These are phyloP conservation scores for Exophiala alcalophila DNA, from an alignment of 2,329 filamentous ascomycete genomes.

Conservation along the genomic window DNA sequence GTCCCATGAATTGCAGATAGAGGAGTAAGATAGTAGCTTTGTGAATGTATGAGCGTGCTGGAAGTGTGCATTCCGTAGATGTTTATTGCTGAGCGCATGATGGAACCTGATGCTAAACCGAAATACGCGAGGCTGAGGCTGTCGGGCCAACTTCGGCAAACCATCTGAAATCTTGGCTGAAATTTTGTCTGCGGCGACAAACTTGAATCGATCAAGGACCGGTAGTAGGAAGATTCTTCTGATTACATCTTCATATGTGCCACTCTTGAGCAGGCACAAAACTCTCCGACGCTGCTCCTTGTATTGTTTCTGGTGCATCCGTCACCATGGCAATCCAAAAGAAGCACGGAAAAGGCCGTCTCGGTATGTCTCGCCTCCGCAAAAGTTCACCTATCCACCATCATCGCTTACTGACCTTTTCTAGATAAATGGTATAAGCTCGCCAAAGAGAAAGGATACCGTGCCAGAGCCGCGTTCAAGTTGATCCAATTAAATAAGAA, in stretches of 20 bases:
- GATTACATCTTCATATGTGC: too few relatives aligned
- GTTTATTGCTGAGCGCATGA: too few relatives aligned
- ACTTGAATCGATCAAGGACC: too few relatives aligned
- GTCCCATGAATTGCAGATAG: too few relatives aligned
- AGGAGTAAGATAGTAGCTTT: too few relatives aligned
- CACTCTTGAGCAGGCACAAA: too few relatives aligned
- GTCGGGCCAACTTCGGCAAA: conserved; percentile 1
- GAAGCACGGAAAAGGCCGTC: conserved; percentile 55
- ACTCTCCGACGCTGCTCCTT: too few relatives aligned
- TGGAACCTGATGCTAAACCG: too few relatives aligned
- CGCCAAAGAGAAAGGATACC: conserved; percentile 96
- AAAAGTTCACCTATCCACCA: conserved; percentile 2
- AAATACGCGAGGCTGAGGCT: conserved; percentile 4
- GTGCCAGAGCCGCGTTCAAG: conserved; percentile 95
- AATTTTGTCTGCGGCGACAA: conserved; percentile 7
- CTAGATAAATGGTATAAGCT: conserved; percentile 99
- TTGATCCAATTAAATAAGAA: conserved; percentile 98
- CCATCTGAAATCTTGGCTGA: conserved; percentile 5
- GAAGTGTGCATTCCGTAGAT: too few relatives aligned
- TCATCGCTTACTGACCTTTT: conserved; percentile 31
- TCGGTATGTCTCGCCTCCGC: conserved; percentile 5
- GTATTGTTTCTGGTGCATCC: not conserved
- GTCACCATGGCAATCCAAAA: conserved; percentile 86
- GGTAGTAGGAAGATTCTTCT: too few relatives aligned
- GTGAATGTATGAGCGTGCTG: too few relatives aligned